phyloP scores from a whole-genome alignment of 2,329 filamentous ascomycete species.

The Ilyonectria sp. region DNA sequence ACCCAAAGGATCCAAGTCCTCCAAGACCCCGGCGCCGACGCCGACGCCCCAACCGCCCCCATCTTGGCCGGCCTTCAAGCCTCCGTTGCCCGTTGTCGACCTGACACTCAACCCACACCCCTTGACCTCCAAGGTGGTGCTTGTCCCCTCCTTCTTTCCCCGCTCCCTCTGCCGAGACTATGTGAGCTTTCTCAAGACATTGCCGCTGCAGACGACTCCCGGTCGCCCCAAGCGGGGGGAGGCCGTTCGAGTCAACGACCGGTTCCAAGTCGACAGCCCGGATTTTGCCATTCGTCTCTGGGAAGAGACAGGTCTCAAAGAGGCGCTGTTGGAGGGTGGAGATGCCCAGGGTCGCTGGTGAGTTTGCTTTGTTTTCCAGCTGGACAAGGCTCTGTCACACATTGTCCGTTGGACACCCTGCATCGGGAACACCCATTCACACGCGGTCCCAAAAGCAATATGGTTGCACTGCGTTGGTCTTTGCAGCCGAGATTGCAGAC shows the following conservation, averaged over 20 bases:
- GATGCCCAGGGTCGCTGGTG: constrained; percentile 62
- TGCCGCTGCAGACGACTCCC: constrained; percentile 84
- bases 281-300: constrained; percentile 83
- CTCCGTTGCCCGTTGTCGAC: constrained; percentile 75
- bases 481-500: constrained; percentile 20
- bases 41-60: constrained; percentile 51
- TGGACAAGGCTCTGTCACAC: constrained; percentile 11
- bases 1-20: constrained; percentile 48
- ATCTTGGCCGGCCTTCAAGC: constrained; percentile 81
- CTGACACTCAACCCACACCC: constrained; percentile 72
- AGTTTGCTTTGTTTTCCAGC: constrained; percentile 43
- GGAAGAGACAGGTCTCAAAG: constrained; percentile 81
- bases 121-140: constrained; percentile 74
- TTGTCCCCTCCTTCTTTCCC: constrained; percentile 83
- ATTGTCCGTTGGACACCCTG: constrained; percentile 6
- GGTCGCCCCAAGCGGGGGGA: constrained; percentile 84
- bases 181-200: constrained; percentile 76
- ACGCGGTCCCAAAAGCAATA: constrained; percentile 28
- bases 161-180: constrained; percentile 82
- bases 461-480: constrained; percentile 16
- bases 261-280: constrained; percentile 85
- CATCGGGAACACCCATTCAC: constrained; percentile 18
- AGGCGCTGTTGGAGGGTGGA: constrained; percentile 65
- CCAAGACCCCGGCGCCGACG: constrained; percentile 38
- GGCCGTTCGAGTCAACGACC: constrained; percentile 89